Percentiles rank a stretch among this genome's conserved stretches.
Evolutionary conservation across 73 alveolate genomes (phyloP).

Genomic region (Diophrys appendiculata): DNA sequence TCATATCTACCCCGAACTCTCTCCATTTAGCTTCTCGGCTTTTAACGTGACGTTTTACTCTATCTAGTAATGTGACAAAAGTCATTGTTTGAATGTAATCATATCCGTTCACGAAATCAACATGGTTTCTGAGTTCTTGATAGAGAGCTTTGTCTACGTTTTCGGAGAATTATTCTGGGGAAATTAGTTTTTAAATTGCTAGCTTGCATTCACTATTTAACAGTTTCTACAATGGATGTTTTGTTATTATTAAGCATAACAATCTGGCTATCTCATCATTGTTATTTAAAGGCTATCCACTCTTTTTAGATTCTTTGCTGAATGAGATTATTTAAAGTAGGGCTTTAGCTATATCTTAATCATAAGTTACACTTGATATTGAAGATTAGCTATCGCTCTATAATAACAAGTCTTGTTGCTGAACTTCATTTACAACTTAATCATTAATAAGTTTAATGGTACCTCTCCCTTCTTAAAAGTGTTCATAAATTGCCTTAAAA

Average conservation of each 20-base stretch:
- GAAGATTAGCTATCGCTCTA: neutral
- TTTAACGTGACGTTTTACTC: no score
- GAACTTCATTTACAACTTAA: neutral
- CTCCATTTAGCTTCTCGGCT: no score
- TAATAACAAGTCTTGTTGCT: neutral
- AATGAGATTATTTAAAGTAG: no score
- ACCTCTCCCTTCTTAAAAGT: neutral
- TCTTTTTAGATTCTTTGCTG: neutral
- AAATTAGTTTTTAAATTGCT: no score
- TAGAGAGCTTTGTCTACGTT: no score
- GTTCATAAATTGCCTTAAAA: neutral
- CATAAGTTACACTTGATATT: neutral
- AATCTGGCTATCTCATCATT: neutral
- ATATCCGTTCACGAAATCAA: no score
- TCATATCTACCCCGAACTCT: no score
- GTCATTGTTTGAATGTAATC: no score
- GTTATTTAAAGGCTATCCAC: neutral
- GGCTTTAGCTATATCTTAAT: neutral
- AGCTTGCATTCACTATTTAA: neutral
- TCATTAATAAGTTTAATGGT: neutral
- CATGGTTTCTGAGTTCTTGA: no score
- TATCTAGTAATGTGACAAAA: no score
- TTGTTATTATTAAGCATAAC: neutral
- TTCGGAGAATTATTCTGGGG: no score
- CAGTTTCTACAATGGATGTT: neutral